These are phyloP conservation scores for Leptographium lundbergii DNA, from an alignment of 2,329 filamentous ascomycete species.

Conservation along the genomic window DNA sequence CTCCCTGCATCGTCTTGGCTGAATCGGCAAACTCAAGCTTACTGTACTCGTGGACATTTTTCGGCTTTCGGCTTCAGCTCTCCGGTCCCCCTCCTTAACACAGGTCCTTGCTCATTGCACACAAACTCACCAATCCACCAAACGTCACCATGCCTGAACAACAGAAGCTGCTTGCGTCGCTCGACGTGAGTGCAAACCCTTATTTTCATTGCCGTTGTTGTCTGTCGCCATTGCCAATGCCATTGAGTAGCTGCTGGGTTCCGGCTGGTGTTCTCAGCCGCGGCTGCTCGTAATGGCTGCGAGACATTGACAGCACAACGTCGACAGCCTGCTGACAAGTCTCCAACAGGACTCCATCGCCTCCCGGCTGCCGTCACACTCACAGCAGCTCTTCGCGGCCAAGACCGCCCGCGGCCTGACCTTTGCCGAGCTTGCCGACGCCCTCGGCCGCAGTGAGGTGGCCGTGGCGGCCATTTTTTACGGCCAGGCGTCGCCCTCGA, in stretches of 20 bases:
- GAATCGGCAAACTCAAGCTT: background rate
- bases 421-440: conserved; percentile 65
- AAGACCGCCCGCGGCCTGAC: conserved; percentile 64
- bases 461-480: conserved; percentile 85
- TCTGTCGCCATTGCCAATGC: no score
- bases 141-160: conserved; percentile 13
- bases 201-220: background rate
- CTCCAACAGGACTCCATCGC: conserved; percentile 47
- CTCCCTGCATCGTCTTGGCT: background rate
- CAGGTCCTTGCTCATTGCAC: background rate
- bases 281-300: background rate
- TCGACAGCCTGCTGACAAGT: background rate
- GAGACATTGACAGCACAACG: background rate
- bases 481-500: conserved; percentile 46
- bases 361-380: conserved; percentile 57
- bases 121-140: no score
- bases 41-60: background rate
- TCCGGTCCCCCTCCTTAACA: background rate
- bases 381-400: conserved; percentile 63
- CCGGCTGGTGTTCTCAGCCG: no score
- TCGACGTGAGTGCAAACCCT: conserved; percentile 22
- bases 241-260: no score
- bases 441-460: conserved; percentile 68
- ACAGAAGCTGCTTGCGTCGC: conserved; percentile 17
- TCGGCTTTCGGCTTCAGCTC: background rate